Conservation (phyloP, 169 alveolate genomes). For the Eimeria maxima region DNA sequence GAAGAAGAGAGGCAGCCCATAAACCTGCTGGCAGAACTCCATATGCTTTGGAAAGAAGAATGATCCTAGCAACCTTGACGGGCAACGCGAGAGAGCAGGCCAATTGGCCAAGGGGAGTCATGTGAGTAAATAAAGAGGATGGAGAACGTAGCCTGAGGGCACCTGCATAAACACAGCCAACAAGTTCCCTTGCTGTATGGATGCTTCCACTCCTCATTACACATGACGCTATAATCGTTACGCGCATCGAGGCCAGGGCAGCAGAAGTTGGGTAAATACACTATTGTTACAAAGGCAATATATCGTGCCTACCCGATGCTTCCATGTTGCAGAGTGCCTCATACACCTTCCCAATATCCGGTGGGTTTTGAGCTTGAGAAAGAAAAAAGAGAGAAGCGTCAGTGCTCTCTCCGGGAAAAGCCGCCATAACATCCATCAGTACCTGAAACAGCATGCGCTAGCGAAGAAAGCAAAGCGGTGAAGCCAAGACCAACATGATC, state of each 20-base stretch:
- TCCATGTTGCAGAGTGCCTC: slow-evolving; percentile 70
- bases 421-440: slow-evolving; percentile 31
- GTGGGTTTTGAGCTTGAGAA: slow-evolving; percentile 60
- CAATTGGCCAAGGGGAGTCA: slow-evolving; percentile 68
- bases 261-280: neutral
- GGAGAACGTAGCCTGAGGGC: slow-evolving; percentile 62
- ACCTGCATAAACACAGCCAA: slow-evolving; percentile 13
- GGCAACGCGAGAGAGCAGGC: slow-evolving; percentile 58
- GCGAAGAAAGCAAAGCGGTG: neutral
- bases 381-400: slow-evolving; percentile 50
- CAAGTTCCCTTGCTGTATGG: neutral
- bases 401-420: slow-evolving; percentile 35
- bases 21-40: slow-evolving; percentile 61
- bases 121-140: slow-evolving; percentile 6
- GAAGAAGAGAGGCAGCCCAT: slow-evolving; percentile 65
- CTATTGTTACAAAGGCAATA: neutral
- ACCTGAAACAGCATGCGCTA: slow-evolving; percentile 15
- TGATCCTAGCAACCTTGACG: slow-evolving; percentile 32
- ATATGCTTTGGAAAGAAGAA: slow-evolving; percentile 23
- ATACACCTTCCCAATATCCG: slow-evolving; percentile 27
- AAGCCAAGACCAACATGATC: neutral
- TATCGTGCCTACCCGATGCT: slow-evolving; percentile 20
- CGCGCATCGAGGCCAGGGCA: neutral
- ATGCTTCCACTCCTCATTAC: neutral
- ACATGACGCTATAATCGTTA: neutral